These are phyloP conservation scores for Helotiales sp. DNA, from an alignment of 2,329 filamentous ascomycete species.

Conservation along the genomic window DNA sequence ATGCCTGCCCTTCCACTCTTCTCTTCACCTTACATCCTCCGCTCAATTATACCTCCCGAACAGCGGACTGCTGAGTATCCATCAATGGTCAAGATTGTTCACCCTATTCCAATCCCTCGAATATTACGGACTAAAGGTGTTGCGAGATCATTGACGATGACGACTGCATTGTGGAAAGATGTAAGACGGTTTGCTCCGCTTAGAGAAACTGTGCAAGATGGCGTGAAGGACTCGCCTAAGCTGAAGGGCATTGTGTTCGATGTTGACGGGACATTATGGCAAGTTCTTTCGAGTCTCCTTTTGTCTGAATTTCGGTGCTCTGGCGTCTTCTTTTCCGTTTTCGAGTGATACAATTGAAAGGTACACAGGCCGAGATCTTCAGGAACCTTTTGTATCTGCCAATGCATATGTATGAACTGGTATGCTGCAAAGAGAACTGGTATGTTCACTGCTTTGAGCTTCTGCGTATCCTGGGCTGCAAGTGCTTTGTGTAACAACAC, in stretches of 20 bases:
- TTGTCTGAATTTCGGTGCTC: too few species aligned
- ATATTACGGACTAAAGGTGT: neutral
- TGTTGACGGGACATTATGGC: slow-evolving; percentile 94
- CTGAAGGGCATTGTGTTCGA: slow-evolving; percentile 77
- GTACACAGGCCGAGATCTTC: too few species aligned
- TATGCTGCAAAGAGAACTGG: too few species aligned
- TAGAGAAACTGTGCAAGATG: slow-evolving; percentile 34
- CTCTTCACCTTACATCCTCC: neutral
- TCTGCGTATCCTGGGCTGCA: too few species aligned
- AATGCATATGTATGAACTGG: too few species aligned
- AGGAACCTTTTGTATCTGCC: too few species aligned
- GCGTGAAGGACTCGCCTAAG: slow-evolving; percentile 39
- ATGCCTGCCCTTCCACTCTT: neutral
- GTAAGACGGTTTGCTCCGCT: slow-evolving; percentile 57
- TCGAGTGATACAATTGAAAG: too few species aligned
- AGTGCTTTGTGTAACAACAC: too few species aligned
- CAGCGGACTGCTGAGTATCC: neutral
- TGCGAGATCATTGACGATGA: slow-evolving; percentile 21
- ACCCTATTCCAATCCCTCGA: neutral
- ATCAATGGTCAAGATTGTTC: neutral
- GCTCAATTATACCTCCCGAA: neutral
- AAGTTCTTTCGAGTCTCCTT: slow-evolving; percentile 46
- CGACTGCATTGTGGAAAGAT: slow-evolving; percentile 20
- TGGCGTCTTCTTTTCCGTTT: too few species aligned
- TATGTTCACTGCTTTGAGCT: too few species aligned